phyloP scores from a whole-genome alignment of 176 grass and related monocot genomes.

The Canna indica region DNA sequence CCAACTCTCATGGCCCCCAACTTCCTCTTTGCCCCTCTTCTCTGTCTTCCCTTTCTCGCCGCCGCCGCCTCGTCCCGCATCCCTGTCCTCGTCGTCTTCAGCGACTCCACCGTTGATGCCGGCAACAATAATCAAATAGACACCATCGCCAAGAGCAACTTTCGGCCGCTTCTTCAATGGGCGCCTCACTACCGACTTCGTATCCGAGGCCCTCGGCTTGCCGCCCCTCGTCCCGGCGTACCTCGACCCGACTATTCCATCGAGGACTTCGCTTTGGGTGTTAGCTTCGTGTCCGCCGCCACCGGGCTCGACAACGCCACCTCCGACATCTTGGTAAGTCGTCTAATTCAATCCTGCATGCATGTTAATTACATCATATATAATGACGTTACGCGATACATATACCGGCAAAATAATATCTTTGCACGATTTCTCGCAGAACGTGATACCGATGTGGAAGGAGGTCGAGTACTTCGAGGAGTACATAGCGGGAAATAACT shows the following conservation, averaged over 20 bases:
- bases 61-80: neutral
- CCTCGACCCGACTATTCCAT: constrained; percentile 31
- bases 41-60: neutral
- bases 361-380: too few relatives aligned
- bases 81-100: constrained; percentile 25
- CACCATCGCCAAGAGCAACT: constrained; percentile 33
- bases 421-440: too few relatives aligned
- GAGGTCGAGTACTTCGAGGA: constrained; percentile 55
- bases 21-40: too few relatives aligned
- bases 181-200: constrained; percentile 46
- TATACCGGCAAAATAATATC: too few relatives aligned
- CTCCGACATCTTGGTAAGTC: constrained; percentile 19
- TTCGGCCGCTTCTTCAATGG: constrained; percentile 64
- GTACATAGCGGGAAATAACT: constrained; percentile 22
- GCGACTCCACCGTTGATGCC: constrained; percentile 51
- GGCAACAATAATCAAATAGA: constrained; percentile 59
- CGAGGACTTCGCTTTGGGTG: constrained; percentile 25
- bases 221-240: constrained; percentile 37
- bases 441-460: constrained; percentile 34
- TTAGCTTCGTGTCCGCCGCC: constrained; percentile 44
- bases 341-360: too few relatives aligned
- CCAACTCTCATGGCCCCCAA: neutral
- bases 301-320: constrained; percentile 42
- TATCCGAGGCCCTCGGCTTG: constrained; percentile 41
- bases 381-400: too few relatives aligned